Evolutionary conservation across 176 grass and related monocot species (phyloP).

Genomic region (Carex kokanica): DNA sequence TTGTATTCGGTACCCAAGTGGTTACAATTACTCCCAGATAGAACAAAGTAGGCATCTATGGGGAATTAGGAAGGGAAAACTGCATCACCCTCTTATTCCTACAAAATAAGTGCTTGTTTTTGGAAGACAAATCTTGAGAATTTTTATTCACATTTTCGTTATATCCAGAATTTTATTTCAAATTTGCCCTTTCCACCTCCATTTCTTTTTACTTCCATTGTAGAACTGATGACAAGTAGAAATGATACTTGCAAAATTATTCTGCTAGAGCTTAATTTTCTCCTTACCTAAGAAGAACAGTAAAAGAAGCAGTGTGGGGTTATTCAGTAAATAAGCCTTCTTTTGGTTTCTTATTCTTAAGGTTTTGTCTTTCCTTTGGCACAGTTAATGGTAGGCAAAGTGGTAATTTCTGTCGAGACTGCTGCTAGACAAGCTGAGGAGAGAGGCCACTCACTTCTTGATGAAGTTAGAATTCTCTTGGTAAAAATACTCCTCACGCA

Average conservation of each 20-base stretch:
- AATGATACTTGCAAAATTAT: background rate
- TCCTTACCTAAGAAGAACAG: background rate
- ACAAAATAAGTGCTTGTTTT: background rate
- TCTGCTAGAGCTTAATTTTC: background rate
- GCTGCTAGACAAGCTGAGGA: constrained; percentile 88
- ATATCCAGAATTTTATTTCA: background rate
- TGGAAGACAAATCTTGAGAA: background rate
- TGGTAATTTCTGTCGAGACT: constrained; percentile 90
- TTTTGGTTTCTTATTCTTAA: constrained; percentile 16
- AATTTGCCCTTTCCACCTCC: background rate
- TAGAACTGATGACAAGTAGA: background rate
- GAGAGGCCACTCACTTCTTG: constrained; percentile 80
- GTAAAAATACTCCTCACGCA: constrained; percentile 30
- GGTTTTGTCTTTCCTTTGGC: constrained; percentile 19
- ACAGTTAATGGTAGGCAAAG: constrained; percentile 82
- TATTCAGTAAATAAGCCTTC: background rate
- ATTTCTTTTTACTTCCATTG: background rate
- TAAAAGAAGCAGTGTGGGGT: background rate
- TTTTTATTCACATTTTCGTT: background rate
- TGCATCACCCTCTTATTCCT: background rate
- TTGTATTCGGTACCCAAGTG: background rate
- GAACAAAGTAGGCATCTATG: background rate
- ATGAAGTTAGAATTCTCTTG: constrained; percentile 79
- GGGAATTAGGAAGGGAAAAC: background rate
- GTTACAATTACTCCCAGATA: background rate